phyloP scores from a whole-genome alignment of 2,329 filamentous ascomycete genomes.

The Fusarium papillatum region DNA sequence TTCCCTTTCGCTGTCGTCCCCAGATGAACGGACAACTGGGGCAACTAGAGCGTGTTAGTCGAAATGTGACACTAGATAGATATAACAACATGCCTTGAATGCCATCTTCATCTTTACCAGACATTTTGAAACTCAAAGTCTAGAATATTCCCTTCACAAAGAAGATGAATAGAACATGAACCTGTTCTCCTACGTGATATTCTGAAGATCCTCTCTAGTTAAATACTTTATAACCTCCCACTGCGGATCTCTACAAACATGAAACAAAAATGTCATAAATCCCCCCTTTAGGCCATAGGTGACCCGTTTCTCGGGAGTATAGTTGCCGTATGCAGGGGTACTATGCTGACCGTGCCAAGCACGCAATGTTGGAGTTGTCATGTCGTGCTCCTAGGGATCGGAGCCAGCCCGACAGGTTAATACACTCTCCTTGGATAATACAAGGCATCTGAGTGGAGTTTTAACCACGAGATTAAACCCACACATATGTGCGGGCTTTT shows the following conservation, averaged over 20 bases:
- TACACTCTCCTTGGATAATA: background rate
- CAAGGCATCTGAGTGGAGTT: background rate
- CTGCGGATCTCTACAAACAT: background rate
- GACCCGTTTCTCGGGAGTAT: background rate
- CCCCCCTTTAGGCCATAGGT: background rate
- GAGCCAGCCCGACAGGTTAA: background rate
- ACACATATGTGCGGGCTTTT: background rate
- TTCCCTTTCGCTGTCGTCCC: slow-evolving; percentile 2
- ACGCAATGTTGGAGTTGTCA: slow-evolving; percentile 10
- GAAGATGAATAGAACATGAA: background rate
- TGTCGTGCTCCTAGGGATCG: slow-evolving; percentile 17
- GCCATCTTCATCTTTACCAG: background rate
- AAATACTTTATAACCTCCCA: background rate
- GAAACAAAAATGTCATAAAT: background rate
- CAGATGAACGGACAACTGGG: slow-evolving; percentile 5
- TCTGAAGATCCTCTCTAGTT: background rate
- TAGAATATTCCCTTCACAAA: background rate
- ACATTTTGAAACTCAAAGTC: background rate
- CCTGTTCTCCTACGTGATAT: background rate
- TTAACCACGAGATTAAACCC: background rate
- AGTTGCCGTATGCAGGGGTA: background rate
- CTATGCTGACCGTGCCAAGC: background rate
- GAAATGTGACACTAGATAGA: background rate
- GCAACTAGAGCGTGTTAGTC: slow-evolving; percentile 1
- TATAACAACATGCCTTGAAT: background rate